Conservation (phyloP, 495 filamentous ascomycete genomes). For the Penicillium arizonense region DNA sequence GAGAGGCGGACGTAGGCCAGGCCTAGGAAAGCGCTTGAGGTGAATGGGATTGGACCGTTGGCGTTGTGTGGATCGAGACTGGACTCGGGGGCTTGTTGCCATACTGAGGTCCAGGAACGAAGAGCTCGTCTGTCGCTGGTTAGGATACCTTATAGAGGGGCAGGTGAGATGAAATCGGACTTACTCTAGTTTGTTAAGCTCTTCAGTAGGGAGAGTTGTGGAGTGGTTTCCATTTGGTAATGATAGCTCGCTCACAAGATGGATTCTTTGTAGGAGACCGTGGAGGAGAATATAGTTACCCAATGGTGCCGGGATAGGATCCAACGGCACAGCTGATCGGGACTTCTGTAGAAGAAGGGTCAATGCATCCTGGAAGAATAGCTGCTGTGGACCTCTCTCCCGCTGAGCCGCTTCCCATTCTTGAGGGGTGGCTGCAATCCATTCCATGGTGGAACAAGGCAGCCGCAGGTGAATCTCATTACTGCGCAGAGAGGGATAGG, state of each 20-base stretch:
- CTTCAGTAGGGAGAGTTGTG: conserved; percentile 32
- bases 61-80: conserved; percentile 41
- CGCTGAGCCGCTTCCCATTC: conserved; percentile 36
- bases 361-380: conserved; percentile 41
- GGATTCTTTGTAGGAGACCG: conserved; percentile 40
- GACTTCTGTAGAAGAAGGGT: conserved; percentile 35
- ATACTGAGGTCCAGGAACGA: conserved; percentile 39
- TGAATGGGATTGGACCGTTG: conserved; percentile 42
- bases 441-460: conserved; percentile 39
- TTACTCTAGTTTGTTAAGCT: conserved; percentile 40
- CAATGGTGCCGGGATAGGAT: conserved; percentile 36
- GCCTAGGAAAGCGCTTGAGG: conserved; percentile 37
- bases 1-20: conserved; percentile 41
- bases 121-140: conserved; percentile 28
- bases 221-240: conserved; percentile 34
- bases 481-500: conserved; percentile 38
- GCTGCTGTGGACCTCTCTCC: conserved; percentile 30
- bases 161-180: not conserved
- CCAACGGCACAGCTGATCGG: conserved; percentile 24
- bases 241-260: conserved; percentile 39
- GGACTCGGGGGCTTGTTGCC: conserved; percentile 44
- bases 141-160: not conserved
- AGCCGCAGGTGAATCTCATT: conserved; percentile 39
- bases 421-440: conserved; percentile 30
- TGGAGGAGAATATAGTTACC: conserved; percentile 42